phyloP scores from a whole-genome alignment of 805 yeast species.

The Metschnikowia chrysomelidarum region DNA sequence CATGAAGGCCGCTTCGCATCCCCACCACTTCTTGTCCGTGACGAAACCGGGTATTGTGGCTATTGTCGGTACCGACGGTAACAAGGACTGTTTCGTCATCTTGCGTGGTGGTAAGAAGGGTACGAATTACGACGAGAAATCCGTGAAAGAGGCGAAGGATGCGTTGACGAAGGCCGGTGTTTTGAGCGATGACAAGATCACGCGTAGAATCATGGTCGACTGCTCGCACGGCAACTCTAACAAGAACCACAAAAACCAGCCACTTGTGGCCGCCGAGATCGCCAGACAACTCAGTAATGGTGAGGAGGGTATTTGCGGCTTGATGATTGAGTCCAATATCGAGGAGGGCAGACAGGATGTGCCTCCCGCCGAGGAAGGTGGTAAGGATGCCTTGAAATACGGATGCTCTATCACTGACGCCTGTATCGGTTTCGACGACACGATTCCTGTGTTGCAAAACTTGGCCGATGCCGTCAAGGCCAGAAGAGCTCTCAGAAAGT shows the following conservation, averaged over 20 bases:
- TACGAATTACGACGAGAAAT: constrained; percentile 83
- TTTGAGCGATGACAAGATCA: constrained; percentile 44
- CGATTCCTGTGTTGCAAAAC: constrained; percentile 73
- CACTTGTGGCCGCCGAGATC: constrained; percentile 80
- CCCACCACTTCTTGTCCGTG: constrained; percentile 96
- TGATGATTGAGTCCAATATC: constrained; percentile 93
- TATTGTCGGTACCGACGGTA: constrained; percentile 93
- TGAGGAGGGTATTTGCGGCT: constrained; percentile 78
- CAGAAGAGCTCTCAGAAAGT: constrained; percentile 53
- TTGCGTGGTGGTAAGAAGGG: constrained; percentile 95
- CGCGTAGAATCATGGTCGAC: constrained; percentile 79
- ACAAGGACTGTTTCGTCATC: constrained; percentile 89
- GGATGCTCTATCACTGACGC: constrained; percentile 98
- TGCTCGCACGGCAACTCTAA: constrained; percentile 97
- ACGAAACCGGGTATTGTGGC: constrained; percentile 97
- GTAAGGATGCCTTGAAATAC: constrained; percentile 64
- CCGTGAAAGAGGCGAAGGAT: constrained; percentile 72
- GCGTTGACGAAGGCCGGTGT: constrained; percentile 49
- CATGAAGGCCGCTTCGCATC: constrained; percentile 82
- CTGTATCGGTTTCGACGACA: constrained; percentile 90
- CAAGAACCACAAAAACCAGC: constrained; percentile 94
- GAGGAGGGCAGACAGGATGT: constrained; percentile 88
- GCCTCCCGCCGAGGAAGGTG: constrained; percentile 50
- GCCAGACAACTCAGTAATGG: constrained; percentile 82
- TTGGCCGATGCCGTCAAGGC: constrained; percentile 80